Evolutionary conservation across 805 yeast species (phyloP).

Genomic region (Wickerhamiella hasegawae): DNA sequence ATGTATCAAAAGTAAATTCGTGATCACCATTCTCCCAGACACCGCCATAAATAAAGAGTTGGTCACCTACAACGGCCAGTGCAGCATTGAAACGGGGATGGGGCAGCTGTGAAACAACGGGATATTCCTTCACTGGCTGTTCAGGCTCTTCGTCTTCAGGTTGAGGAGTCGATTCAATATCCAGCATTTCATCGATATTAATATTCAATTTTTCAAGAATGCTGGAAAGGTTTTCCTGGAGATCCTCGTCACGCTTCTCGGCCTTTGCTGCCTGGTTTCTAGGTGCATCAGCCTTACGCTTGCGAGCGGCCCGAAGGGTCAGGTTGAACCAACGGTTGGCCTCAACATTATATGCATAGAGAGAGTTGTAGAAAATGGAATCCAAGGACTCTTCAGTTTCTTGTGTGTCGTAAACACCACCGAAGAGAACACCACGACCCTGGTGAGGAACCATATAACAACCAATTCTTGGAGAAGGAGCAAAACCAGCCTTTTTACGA

Average conservation of each 20-base stretch:
- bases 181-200: conserved; percentile 14
- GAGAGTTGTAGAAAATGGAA: conserved; percentile 65
- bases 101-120: conserved; percentile 49
- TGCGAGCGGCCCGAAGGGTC: conserved; percentile 44
- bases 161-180: conserved; percentile 27
- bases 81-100: conserved; percentile 82
- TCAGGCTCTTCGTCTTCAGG: conserved; percentile 20
- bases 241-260: conserved; percentile 38
- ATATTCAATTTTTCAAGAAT: conserved; percentile 20
- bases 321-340: conserved; percentile 78
- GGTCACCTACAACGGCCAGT: conserved; percentile 72
- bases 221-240: conserved; percentile 60
- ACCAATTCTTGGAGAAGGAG: conserved; percentile 90
- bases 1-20: conserved; percentile 70
- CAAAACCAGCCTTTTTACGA: conserved; percentile 74
- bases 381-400: conserved; percentile 89
- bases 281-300: conserved; percentile 19
- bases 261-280: conserved; percentile 25
- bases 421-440: conserved; percentile 84
- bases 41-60: conserved; percentile 76
- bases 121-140: conserved; percentile 29
- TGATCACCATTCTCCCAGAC: conserved; percentile 77
- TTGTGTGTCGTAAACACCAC: conserved; percentile 89
- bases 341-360: conserved; percentile 71
- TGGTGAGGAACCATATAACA: conserved; percentile 78